These are phyloP conservation scores for Neoarthrinium moseri DNA, from an alignment of 2,329 filamentous ascomycete species.

Conservation along the genomic window DNA sequence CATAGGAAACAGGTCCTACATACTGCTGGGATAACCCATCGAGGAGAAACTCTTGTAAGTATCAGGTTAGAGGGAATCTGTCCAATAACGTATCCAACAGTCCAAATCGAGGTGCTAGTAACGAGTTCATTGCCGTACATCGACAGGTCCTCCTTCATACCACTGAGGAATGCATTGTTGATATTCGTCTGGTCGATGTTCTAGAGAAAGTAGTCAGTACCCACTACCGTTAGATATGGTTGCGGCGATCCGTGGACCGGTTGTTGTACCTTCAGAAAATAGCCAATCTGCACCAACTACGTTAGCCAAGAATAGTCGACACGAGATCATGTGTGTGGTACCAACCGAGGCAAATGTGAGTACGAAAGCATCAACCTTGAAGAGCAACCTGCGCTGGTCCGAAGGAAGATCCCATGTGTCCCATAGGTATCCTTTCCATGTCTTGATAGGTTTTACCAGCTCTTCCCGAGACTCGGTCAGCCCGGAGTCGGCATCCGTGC, in stretches of 20 bases:
- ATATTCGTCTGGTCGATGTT: conserved; percentile 7
- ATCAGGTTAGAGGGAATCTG: conserved; percentile 2
- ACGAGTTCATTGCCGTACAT: conserved; percentile 8
- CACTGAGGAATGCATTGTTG: conserved; percentile 9
- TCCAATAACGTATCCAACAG: not conserved
- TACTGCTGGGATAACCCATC: conserved; percentile 5
- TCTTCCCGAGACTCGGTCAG: not conserved
- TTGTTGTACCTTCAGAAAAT: not conserved
- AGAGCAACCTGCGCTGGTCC: not conserved
- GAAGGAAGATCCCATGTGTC: conserved; percentile 3
- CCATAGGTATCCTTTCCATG: conserved; percentile 5
- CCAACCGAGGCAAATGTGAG: not conserved
- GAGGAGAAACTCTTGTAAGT: not conserved
- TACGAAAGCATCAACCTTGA: conserved; percentile 2
- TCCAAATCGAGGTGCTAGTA: conserved; percentile 4
- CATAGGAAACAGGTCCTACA: no score
- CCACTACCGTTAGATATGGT: not conserved
- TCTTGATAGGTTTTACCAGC: conserved; percentile 1
- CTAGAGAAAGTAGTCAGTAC: not conserved
- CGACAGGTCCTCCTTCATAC: conserved; percentile 10
- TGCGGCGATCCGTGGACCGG: no score
- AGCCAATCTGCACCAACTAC: not conserved
- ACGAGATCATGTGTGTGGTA: not conserved
- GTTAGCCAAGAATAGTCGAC: not conserved
- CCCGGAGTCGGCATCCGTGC: not conserved